phyloP scores from a whole-genome alignment of 1,139 yeast species.

The Arxiozyma slooffiae region DNA sequence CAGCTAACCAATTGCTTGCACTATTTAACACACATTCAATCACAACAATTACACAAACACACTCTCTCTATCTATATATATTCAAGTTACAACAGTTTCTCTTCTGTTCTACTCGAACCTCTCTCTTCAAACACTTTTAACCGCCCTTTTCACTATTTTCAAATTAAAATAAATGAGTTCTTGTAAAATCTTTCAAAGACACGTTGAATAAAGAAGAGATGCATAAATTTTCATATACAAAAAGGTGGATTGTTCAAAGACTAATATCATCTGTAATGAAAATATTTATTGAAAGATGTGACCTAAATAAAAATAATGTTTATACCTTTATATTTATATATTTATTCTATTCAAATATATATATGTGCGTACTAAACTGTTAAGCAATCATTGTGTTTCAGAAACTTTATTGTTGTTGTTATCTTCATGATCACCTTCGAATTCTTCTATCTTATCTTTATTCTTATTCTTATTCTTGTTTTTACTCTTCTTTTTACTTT shows the following conservation, averaged over 20 bases:
- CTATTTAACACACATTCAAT: neutral
- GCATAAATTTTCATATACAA: too few relatives aligned
- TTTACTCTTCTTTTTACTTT: conserved; percentile 13
- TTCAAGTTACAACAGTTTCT: neutral
- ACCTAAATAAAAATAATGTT: too few relatives aligned
- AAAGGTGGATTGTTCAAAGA: neutral
- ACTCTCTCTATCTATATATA: too few relatives aligned
- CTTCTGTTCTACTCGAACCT: neutral
- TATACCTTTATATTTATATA: too few relatives aligned
- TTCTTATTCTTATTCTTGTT: conserved; percentile 1
- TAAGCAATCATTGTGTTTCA: neutral
- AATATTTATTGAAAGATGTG: too few relatives aligned
- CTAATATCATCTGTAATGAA: neutral
- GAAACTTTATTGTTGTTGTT: neutral
- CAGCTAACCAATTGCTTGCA: neutral
- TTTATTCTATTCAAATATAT: neutral
- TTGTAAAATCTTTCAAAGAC: neutral
- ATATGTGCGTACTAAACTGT: neutral
- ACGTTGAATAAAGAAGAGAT: neutral
- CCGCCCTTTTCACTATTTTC: neutral
- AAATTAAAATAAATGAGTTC: too few relatives aligned
- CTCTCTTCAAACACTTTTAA: too few relatives aligned
- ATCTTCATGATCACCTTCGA: neutral
- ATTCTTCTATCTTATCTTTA: conserved; percentile 7
- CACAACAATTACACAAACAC: neutral